Base-by-base conservation (phyloP, 495 filamentous ascomycete species). In the Aspergillus baeticus region DNA sequence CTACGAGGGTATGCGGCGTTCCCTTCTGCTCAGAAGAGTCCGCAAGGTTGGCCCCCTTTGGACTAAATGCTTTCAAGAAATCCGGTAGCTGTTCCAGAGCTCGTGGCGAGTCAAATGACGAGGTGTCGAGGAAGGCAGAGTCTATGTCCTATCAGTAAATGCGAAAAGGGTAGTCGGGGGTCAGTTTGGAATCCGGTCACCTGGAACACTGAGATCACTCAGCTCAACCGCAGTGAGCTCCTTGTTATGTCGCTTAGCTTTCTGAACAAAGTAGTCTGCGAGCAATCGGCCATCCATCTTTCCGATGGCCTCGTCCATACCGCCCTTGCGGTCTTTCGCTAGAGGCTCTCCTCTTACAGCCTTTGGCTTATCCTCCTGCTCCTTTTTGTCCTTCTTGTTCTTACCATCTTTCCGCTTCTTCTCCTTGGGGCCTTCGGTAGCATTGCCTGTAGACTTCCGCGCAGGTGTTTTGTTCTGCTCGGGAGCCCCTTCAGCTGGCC, bases 211-310 rank as follows among this genome's bases (percentile, higher is more conserved):
- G 57, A 85, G 73, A 69, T 96, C 92, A 54, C 86, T 85, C 35
- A 96, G 71, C 69, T 98, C 94, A 18, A 97, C 82, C 1, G 82
- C 76, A 59, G 87, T 96, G 45, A 97, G 66, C 42, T 92, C 83
- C 34, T 84, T 86, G 26, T 90, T 87, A 60, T 89, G 92, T n/a
- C 84, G 80, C 61, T 81, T 84, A 36, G 86, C 86, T 63, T 87
- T 83, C 64, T 93, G 85, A n/a, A 84, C 85, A 55, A 96, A 71
- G 67, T 96, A 84, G 69, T 98, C 94, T 0, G 92, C 88, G n/a
- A 96, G 69, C 34, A 98, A 74, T 52, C 82, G 80, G 44, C 81
- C 85, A 59, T 96, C 89, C 85, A 98, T 89, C 33, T 83, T 80
- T 23, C 84, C 83, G 67, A 97, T 90, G 0, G 87, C 86, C 59